Evolutionary conservation across 129 eudicot species (phyloP).

Genomic region (Centella asiatica): DNA sequence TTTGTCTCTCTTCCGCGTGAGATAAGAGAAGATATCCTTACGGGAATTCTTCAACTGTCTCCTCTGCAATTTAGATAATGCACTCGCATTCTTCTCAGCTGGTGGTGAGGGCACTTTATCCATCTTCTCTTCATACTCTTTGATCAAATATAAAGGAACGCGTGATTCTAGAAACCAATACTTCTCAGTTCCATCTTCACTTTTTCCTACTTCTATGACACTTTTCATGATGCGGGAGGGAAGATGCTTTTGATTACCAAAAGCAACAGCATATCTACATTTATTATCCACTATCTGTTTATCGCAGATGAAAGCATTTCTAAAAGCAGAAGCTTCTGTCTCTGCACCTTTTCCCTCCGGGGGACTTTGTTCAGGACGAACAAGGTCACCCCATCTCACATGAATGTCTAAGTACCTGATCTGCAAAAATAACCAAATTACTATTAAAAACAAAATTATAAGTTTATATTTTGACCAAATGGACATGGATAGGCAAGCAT

Average conservation of each 20-base stretch:
- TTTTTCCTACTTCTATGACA: conserved; percentile 57
- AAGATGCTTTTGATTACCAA: conserved; percentile 82
- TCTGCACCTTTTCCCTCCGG: conserved; percentile 84
- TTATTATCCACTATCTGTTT: conserved; percentile 52
- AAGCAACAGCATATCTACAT: conserved; percentile 59
- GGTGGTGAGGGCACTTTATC: conserved; percentile 14
- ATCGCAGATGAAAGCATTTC: conserved; percentile 73
- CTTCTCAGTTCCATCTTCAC: conserved; percentile 50
- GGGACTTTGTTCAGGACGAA: conserved; percentile 68
- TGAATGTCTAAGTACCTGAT: conserved; percentile 79
- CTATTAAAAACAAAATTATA: neutral
- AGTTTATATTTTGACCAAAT: neutral
- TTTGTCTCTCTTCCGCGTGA: conserved; percentile 49
- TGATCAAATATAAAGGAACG: conserved; percentile 80
- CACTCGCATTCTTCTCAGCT: conserved; percentile 22
- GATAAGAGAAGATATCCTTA: conserved; percentile 48
- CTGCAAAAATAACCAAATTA: conserved; percentile 31
- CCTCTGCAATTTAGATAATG: conserved; percentile 34
- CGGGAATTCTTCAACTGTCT: conserved; percentile 54
- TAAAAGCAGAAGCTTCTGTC: conserved; percentile 76
- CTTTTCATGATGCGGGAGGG: conserved; percentile 84
- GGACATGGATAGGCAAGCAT: neutral
- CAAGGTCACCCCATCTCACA: conserved; percentile 86
- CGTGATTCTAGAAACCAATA: conserved; percentile 75
- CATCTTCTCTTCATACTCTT: conserved; percentile 55